Evolutionary conservation across 495 filamentous ascomycete genomes (phyloP), one percentile per base, ranked within the genome.

Genomic region (Penicillium malachiteum): DNA sequence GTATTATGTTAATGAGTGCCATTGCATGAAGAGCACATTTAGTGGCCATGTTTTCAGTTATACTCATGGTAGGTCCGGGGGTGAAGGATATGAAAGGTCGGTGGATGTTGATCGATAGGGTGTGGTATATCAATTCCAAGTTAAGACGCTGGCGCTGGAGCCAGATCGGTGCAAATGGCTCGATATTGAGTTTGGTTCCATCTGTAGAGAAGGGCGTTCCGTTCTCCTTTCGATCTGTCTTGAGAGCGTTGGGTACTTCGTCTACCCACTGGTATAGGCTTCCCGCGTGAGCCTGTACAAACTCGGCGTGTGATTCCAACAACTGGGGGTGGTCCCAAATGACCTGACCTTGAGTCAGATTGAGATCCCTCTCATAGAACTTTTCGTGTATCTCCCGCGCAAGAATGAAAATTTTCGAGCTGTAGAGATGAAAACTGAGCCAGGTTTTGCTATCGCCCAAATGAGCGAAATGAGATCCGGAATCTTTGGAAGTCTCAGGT

Each of bases 121-220:
- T 69, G 55, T 83, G 80, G 52, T 83, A 83, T 7, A 71, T 48
- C 0, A 80, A 70, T 54, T 84, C 80, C 2, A 84, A 68, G 41
- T 78, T 65, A 0, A 82, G 39, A 11, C 79, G 76, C 49, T 84
- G 81, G 14, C 76, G 74, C 42, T 78, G 75, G 1, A 81, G 57
- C 77, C 76, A 80, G 1, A 42, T 42, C 3, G 66, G 66, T 3
- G 71, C 67, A 38, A 70, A 74, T 5, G 48, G 60, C 32, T 78
- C 72, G 35, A 83, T 65, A 3, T 70, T 64, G 0, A 81, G 56
- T 0, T 39, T 9, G 1, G 69, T 60, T 3, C 56, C 31, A 47
- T 78, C 75, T 1, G 72, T 77, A 11, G 80, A 78, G 40, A 78
- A 75, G 14, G 78, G 63, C 3, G 54, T 52, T 1, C 73, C 73